Evolutionary conservation across 176 grass and related monocot genomes (phyloP).

Genomic region (Chrysopogon serrulatus): DNA sequence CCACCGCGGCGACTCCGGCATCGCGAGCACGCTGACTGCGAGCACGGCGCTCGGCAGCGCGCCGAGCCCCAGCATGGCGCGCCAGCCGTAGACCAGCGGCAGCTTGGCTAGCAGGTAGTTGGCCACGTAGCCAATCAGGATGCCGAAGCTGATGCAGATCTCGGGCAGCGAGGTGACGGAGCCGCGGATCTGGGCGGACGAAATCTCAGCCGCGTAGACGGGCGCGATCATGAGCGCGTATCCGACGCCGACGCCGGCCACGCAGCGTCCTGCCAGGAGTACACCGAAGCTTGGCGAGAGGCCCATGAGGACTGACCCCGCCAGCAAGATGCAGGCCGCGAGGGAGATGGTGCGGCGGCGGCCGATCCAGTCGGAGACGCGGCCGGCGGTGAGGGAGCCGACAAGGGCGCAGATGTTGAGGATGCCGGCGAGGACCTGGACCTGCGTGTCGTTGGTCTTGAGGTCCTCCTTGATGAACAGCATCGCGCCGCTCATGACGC

Average conservation of each 20-base stretch:
- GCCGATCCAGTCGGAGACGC: slow-evolving; percentile 42
- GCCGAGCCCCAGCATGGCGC: slow-evolving; percentile 40
- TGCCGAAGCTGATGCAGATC: slow-evolving; percentile 55
- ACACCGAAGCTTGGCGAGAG: slow-evolving; percentile 23
- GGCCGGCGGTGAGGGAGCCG: slow-evolving; percentile 50
- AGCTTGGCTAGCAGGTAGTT: slow-evolving; percentile 43
- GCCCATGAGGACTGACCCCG: slow-evolving; percentile 40
- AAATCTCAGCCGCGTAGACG: slow-evolving; percentile 45
- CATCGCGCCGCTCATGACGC: slow-evolving; percentile 60
- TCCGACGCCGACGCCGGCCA: slow-evolving; percentile 47
- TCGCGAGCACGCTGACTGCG: slow-evolving; percentile 18
- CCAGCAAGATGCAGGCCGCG: slow-evolving; percentile 35
- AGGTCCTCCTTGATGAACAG: slow-evolving; percentile 69
- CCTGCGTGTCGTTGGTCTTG: slow-evolving; percentile 42
- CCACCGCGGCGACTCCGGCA: slow-evolving; percentile 47
- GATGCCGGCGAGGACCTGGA: slow-evolving; percentile 46
- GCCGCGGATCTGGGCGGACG: slow-evolving; percentile 16
- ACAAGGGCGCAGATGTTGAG: slow-evolving; percentile 43
- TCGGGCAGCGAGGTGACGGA: slow-evolving; percentile 46
- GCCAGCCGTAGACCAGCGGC: slow-evolving; percentile 38
- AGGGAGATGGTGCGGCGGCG: slow-evolving; percentile 42
- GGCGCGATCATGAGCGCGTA: slow-evolving; percentile 59
- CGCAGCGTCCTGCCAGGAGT: slow-evolving; percentile 35
- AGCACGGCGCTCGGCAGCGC: slow-evolving; percentile 26
- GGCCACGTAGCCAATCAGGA: slow-evolving; percentile 44